phyloP scores from a whole-genome alignment of 306 rosid species.

The Gastrolobium bilobum region DNA sequence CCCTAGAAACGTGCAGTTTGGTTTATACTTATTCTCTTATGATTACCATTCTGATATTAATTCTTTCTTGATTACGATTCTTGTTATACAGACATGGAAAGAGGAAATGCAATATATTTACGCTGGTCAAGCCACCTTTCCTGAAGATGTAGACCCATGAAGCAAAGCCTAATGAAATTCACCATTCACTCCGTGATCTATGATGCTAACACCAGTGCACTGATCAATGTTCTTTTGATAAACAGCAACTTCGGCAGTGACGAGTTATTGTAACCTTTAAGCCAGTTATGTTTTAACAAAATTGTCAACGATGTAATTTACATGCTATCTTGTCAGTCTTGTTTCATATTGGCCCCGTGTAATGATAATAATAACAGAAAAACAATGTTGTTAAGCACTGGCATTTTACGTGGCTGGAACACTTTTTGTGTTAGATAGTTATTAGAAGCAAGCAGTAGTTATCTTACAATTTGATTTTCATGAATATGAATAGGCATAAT shows the following conservation, averaged over 20 bases:
- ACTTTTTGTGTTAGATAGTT: background rate
- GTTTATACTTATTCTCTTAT: constrained; percentile 17
- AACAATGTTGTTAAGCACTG: background rate
- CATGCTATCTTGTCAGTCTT: background rate
- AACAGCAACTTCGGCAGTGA: constrained; percentile 17
- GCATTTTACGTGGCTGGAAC: background rate
- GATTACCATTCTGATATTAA: constrained; percentile 22
- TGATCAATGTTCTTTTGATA: background rate
- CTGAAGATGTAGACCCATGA: constrained; percentile 71
- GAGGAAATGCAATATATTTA: constrained; percentile 80
- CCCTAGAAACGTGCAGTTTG: background rate
- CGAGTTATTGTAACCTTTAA: constrained; percentile 12
- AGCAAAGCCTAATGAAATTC: constrained; percentile 20
- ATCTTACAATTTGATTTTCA: too few relatives aligned
- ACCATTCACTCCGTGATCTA: background rate
- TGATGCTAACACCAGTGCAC: background rate
- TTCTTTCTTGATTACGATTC: constrained; percentile 35
- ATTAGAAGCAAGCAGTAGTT: background rate
- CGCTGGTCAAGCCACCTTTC: constrained; percentile 60
- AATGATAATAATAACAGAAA: background rate
- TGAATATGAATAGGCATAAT: background rate
- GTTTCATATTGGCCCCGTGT: background rate
- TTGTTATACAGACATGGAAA: constrained; percentile 80
- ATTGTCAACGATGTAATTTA: constrained; percentile 13
- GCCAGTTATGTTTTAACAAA: background rate